Base-by-base conservation (phyloP, 2,329 filamentous ascomycete genomes). In the Penicillium janthinellum region DNA sequence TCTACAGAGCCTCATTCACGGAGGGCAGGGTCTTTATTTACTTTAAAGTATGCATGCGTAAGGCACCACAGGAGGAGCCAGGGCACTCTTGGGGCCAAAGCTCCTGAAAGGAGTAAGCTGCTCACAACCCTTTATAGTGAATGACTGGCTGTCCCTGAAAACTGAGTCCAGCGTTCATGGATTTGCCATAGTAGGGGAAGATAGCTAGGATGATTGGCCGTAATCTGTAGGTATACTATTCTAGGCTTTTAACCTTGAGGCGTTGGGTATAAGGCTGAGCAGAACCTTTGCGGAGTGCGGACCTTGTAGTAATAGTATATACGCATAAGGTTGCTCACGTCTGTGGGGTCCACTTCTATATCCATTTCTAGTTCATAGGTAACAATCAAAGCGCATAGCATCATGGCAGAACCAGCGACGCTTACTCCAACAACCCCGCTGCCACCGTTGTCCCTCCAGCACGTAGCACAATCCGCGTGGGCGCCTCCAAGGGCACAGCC, bases 401-500 rank as follows among this genome's bases (percentile, higher is more conserved):
- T 31, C 44, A 20, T 56, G 15, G 20, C 44, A 47, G 15, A 5
- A 31, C 44, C 31, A 28, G 25, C 25, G 25, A 3, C 6, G 2
- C 52, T 54, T 61, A 70, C 58, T 96, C 93, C 67, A 98, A 77
- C 64, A 96, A 78, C 1, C 95, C 95, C 39, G 93, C 92, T 11
- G 92, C 95, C 60, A 98, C 84, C 1, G 95, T 98, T 67, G 89
- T 86, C 1, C 95, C 95, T 54, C 87, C 87, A 64, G 87, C 87
- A 61, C 95, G 83, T 54, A 99, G 77, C 31, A 98, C 90, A 47
- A 99, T 86, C 66, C 92, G 84, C 65, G 89, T 88, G 0, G 90
- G 91, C 15, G 84, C 83, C 75, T 97, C 95, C 49, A 98, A 75
- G 15, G 95, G 92, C 55, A 95, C 85, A 64, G 88, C 88, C 22